These are phyloP conservation scores for Vicia sativa DNA, from an alignment of 306 rosid species.

Conservation along the genomic window DNA sequence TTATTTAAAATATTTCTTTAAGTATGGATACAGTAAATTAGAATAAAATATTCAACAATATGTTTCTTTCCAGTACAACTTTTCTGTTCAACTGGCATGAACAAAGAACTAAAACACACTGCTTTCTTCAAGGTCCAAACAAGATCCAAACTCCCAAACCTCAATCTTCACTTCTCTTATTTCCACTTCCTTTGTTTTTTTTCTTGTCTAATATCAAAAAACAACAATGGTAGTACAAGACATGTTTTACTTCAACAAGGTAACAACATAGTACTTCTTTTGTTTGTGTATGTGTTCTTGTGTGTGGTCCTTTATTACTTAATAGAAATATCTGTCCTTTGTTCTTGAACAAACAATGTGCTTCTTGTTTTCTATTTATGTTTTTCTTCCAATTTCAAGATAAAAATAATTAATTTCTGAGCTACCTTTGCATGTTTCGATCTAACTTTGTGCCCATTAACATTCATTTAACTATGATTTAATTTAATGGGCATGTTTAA, in stretches of 20 bases:
- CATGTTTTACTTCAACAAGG: slow-evolving; percentile 22
- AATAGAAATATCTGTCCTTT: not conserved
- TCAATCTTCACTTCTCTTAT: not conserved
- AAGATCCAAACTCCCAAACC: slow-evolving; percentile 3
- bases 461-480: slow-evolving; percentile 10
- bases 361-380: not conserved
- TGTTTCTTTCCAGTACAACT: not conserved
- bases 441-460: no score
- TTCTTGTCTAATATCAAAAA: not conserved
- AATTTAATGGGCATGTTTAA: not conserved
- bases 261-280: not conserved
- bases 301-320: not conserved
- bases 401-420: not conserved
- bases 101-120: not conserved
- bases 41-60: not conserved
- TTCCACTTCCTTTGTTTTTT: not conserved
- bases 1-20: not conserved
- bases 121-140: not conserved
- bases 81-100: not conserved
- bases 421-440: no score
- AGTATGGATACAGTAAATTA: not conserved
- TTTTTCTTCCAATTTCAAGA: no score
- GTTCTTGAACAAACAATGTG: not conserved
- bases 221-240: slow-evolving; percentile 14
- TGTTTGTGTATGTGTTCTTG: not conserved